phyloP scores from a whole-genome alignment of 1,284 basidiomycete genomes.

The Nidula niveotomentosa region DNA sequence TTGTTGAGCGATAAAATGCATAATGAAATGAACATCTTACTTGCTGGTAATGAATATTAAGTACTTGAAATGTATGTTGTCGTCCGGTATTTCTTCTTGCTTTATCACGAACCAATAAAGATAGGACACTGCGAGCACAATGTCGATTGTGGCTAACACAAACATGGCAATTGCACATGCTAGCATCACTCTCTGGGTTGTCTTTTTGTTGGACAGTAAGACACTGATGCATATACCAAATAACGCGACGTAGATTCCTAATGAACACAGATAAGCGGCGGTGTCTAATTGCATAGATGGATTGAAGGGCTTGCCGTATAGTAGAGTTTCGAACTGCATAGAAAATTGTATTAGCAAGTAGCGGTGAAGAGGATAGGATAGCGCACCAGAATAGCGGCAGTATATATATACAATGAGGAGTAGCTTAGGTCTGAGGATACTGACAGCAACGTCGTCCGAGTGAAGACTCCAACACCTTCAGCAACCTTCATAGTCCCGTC shows the following conservation, averaged over 20 bases:
- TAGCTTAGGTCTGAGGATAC: conserved; percentile 6
- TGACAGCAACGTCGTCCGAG: no score
- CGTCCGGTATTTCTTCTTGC: conserved; percentile 16
- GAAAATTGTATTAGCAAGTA: not conserved
- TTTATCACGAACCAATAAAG: conserved; percentile 20
- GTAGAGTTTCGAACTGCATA: conserved; percentile 18
- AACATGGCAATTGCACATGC: conserved; percentile 19
- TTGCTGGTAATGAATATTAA: conserved; percentile 26
- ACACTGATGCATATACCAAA: conserved; percentile 19
- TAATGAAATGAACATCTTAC: conserved; percentile 10
- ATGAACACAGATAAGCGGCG: not conserved
- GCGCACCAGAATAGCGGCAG: conserved; percentile 18
- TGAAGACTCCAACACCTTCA: not conserved
- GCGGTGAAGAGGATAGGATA: not conserved
- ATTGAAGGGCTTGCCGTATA: conserved; percentile 12
- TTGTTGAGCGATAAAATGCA: not conserved
- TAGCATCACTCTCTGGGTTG: conserved; percentile 15
- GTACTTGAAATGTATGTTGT: conserved; percentile 23
- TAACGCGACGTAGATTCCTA: conserved; percentile 19
- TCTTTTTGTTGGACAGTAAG: conserved; percentile 16
- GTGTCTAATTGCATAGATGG: no score
- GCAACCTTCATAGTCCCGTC: not conserved
- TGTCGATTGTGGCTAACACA: conserved; percentile 17
- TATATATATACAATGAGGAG: conserved; percentile 18
- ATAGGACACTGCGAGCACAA: conserved; percentile 19